These are phyloP conservation scores for Eucalyptus erythrocorys DNA, from an alignment of 345 rosid species.

Conservation along the genomic window DNA sequence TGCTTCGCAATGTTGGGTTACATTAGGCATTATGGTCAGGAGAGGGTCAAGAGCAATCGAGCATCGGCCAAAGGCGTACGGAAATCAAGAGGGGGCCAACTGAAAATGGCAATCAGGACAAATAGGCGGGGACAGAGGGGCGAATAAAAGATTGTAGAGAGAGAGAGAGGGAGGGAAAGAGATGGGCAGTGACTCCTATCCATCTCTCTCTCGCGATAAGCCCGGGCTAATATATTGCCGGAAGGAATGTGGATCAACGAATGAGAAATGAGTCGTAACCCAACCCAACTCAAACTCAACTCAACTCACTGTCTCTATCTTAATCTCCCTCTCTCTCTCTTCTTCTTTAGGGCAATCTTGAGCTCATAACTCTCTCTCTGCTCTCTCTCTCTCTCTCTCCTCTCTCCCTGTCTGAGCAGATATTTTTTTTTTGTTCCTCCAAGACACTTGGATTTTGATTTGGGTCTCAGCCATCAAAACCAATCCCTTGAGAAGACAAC, in stretches of 20 bases:
- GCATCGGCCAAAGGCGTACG: background rate
- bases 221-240: background rate
- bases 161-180: background rate
- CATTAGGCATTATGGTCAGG: background rate
- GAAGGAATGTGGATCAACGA: background rate
- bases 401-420: background rate
- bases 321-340: background rate
- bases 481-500: background rate
- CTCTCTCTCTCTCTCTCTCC: background rate
- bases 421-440: background rate
- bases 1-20: background rate
- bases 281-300: background rate
- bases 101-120: background rate
- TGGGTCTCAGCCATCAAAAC: background rate
- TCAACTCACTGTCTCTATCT: background rate
- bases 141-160: background rate
- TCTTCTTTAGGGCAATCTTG: background rate
- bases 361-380: background rate
- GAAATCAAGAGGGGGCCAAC: background rate
- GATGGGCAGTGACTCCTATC: background rate
- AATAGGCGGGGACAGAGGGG: background rate
- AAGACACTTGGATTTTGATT: background rate
- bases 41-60: background rate
- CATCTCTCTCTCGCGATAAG: background rate
- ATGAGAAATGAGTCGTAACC: background rate